Evolutionary conservation across 352 stramenopile genomes (phyloP).

Genomic region (Stramenopiles sp.): DNA sequence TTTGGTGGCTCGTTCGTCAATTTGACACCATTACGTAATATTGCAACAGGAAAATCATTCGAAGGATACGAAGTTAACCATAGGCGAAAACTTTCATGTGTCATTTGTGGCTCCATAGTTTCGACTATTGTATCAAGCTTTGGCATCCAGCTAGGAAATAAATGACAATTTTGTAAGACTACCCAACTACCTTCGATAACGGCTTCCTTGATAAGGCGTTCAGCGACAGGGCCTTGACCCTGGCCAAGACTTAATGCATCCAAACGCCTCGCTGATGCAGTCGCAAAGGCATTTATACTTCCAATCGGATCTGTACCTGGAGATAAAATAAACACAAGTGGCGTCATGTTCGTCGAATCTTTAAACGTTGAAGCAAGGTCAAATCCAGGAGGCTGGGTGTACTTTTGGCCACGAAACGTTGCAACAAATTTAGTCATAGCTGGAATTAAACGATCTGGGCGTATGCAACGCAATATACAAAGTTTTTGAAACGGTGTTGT

Average conservation of each 20-base stretch:
- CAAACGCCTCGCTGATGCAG: conserved; percentile 34
- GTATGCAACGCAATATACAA: conserved; percentile 72
- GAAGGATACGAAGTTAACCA: conserved; percentile 46
- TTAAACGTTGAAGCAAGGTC: conserved; percentile 76
- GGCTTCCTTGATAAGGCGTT: conserved; percentile 35
- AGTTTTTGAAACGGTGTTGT: conserved; percentile 32
- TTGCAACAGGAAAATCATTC: conserved; percentile 41
- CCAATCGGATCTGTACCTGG: conserved; percentile 41
- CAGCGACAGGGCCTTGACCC: conserved; percentile 43
- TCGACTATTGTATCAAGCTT: conserved; percentile 33
- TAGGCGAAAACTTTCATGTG: conserved; percentile 42
- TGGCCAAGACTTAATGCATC: conserved; percentile 45
- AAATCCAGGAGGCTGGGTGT: conserved; percentile 15
- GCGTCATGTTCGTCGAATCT: conserved; percentile 52
- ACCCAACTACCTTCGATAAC: conserved; percentile 39
- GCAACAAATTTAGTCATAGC: conserved; percentile 69
- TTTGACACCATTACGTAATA: conserved; percentile 49
- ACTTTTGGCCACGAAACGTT: conserved; percentile 24
- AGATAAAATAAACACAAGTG: conserved; percentile 76
- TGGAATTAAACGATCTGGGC: conserved; percentile 75
- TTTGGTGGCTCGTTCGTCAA: conserved; percentile 48
- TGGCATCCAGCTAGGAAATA: conserved; percentile 48
- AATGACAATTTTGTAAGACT: conserved; percentile 46
- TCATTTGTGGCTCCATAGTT: conserved; percentile 25
- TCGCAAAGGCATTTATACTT: conserved; percentile 33